Base-by-base conservation (phyloP, 225 moss, liverwort and hornwort genomes). In the Pseudisothecium myosuroides region DNA sequence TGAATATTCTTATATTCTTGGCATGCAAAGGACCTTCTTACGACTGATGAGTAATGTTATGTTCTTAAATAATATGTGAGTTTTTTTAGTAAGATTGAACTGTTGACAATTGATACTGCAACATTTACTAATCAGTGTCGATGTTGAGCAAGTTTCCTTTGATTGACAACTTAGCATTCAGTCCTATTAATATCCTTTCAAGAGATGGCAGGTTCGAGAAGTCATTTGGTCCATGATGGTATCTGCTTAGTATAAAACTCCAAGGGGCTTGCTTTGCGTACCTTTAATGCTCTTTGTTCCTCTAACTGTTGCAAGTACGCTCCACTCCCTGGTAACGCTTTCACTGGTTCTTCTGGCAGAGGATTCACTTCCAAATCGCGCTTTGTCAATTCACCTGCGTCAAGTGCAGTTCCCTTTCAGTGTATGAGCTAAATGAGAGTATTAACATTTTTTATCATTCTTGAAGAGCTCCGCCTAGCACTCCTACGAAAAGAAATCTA, bases 221-320 rank as follows among this genome's bases (percentile, higher is more conserved):
- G 7, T 17, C 41, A 60, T 41, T 27, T 45, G 43, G 62, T 14
- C 14, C 29, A 15, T 60, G 6, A 34, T 43, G 43, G 16, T 27
- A 61, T 80, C 39, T 62, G 34, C 34, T 54, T 31, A 26, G 18
- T 47, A 26, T 21, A 36, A 71, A 54, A 24, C 10, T 73, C 31
- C 50, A 27, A 31, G 23, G 27, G 43, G 80, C 56, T 20, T 37
- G 34, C 54, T 85, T 50, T 13, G 68, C 71, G 85, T 60, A 95
- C 97, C 93, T 99, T 97, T n/a, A 97, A 88, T 29, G 97, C 96
- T 89, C 97, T 88, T 92, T 91, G 92, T 4, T 96, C 86, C 47
- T 97, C 97, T 54, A 97, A 61, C 47, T 90, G 90, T 83, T 93
- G 88, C 84, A 96, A 90, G 89, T 91, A 97, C 18, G 95, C 93